Evolutionary conservation across 768 basidiomycete genomes (phyloP).

Genomic region (Amanita pseudoporphyria): DNA sequence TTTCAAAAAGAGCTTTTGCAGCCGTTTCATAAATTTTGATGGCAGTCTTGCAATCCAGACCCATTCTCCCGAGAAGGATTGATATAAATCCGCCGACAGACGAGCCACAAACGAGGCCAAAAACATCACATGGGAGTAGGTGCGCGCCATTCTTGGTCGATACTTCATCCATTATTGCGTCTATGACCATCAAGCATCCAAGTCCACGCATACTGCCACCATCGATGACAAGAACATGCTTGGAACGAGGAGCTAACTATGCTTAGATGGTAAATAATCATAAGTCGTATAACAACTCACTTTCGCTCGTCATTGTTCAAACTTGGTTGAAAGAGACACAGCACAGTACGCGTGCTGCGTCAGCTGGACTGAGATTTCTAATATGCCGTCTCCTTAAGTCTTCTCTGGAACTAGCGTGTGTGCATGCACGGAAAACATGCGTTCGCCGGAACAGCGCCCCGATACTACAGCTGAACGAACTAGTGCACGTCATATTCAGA

Average conservation of each 20-base stretch:
- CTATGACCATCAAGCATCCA: slow-evolving; percentile 15
- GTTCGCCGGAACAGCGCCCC: too few relatives aligned
- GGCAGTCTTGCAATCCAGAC: slow-evolving; percentile 17
- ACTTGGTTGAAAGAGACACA: neutral
- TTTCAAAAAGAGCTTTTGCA: slow-evolving; percentile 10
- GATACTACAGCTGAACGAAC: too few relatives aligned
- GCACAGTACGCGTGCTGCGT: too few relatives aligned
- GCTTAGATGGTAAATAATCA: neutral
- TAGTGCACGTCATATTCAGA: too few relatives aligned
- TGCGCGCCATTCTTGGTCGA: slow-evolving; percentile 11
- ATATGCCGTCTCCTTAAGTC: too few relatives aligned
- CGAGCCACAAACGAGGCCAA: slow-evolving; percentile 19
- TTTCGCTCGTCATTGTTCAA: neutral
- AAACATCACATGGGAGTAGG: slow-evolving; percentile 19
- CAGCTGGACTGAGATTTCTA: too few relatives aligned
- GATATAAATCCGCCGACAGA: slow-evolving; percentile 20
- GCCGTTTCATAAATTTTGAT: slow-evolving; percentile 17
- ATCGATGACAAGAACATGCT: slow-evolving; percentile 17
- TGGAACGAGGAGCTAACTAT: neutral
- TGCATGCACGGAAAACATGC: too few relatives aligned
- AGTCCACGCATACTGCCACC: slow-evolving; percentile 20
- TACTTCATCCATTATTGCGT: slow-evolving; percentile 15
- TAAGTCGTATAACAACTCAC: neutral
- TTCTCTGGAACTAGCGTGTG: too few relatives aligned
- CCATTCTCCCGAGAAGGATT: slow-evolving; percentile 20